Conservation (phyloP, 2,329 filamentous ascomycete species). For the Cladosporium sp. region DNA sequence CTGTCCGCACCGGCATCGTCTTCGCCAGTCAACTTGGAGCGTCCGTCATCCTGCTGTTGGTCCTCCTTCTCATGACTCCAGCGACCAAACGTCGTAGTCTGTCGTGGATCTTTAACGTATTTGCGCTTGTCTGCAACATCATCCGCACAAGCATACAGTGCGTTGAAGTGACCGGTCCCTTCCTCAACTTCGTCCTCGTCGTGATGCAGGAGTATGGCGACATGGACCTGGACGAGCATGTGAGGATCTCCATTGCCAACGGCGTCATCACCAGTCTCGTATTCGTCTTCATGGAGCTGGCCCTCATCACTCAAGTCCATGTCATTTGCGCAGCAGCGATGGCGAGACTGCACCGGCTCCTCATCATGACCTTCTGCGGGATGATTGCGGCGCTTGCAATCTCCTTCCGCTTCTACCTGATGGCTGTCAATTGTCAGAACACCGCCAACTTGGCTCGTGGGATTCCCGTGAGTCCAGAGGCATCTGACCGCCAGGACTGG, state of each 20-base stretch:
- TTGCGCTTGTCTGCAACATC: constrained; percentile 57
- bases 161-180: constrained; percentile 58
- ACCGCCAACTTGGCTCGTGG: constrained; percentile 6
- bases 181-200: constrained; percentile 50
- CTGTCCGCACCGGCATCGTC: constrained; percentile 51
- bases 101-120: constrained; percentile 63
- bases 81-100: constrained; percentile 59
- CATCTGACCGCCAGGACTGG: background rate
- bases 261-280: constrained; percentile 51
- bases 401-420: constrained; percentile 50
- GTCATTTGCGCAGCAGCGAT: constrained; percentile 54
- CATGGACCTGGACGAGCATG: constrained; percentile 14
- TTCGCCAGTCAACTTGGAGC: constrained; percentile 69
- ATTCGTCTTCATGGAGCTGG: constrained; percentile 52
- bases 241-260: constrained; percentile 40
- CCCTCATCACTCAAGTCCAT: constrained; percentile 59
- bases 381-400: constrained; percentile 49
- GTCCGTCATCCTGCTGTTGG: constrained; percentile 60
- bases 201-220: constrained; percentile 15
- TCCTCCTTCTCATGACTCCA: constrained; percentile 65
- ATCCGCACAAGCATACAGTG: constrained; percentile 56
- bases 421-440: constrained; percentile 42
- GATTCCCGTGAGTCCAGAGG: background rate
- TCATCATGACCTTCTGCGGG: constrained; percentile 46
- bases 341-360: constrained; percentile 38